Base-by-base conservation (phyloP, 768 basidiomycete species). In the Crassisporium funariophilum region DNA sequence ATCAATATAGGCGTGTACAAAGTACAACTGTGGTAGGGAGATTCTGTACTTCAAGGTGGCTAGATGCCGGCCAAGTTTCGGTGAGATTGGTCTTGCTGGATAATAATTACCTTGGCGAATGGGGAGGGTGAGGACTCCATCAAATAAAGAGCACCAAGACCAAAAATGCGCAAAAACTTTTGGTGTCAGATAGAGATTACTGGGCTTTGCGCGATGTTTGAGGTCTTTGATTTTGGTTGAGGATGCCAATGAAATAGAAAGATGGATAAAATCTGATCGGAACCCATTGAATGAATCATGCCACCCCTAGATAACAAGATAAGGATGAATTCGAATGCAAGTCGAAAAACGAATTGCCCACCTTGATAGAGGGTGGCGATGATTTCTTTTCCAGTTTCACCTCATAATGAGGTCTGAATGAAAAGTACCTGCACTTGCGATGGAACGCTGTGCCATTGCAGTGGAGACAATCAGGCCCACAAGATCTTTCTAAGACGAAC, bases 11-110 rank as follows among this genome's bases (percentile, higher is more conserved):
- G 82, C 83, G 62, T 98, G 95, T 47, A 88, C 84, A 53, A 98
- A 78, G 64, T 83, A 91, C 6, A 98, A 64, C 23, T 82, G 78
- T n/a, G 83, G 78, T 8, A 97, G 70, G 13, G 80, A 74, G 48
- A 95, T 79, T 23, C 88, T 82, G 64, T 97, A 97, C 66, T 97
- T 97, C 64, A 98, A 70, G 2, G 95, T 97, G 10, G 89, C 93
- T 17, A 95, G 69, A 63, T 93, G 90, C 27, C 85, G 81, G 27
- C 91, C 84, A 58, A 98, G 84, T 68, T 97, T 97, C 10, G 89
- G 90, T 0, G 91, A 88, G 10, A 84, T 75, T 1, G 77, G 76
- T 20, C 84, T 81, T 34, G 74, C 72, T 1, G 86, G 84, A 67
- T 88, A 93, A 37, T 88, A 83, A 10, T 74, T 76, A n/a, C 95